These are phyloP conservation scores for Metschnikowia aberdeeniae DNA, from an alignment of 805 yeast genomes.

Conservation along the genomic window DNA sequence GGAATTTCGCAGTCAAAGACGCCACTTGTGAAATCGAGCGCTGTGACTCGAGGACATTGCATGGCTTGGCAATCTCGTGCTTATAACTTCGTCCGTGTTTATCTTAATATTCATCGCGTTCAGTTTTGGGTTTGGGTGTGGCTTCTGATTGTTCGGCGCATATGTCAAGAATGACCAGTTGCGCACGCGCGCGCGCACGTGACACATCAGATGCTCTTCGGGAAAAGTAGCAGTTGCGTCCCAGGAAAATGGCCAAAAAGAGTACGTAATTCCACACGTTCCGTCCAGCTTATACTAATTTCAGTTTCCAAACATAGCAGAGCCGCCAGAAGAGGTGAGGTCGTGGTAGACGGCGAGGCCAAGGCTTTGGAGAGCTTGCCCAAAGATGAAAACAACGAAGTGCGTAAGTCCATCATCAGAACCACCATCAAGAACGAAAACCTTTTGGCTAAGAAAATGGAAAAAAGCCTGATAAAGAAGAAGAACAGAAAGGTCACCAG, in stretches of 20 bases:
- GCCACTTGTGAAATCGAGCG: slow-evolving; percentile 19
- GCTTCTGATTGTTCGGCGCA: not conserved
- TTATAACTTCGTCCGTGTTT: not conserved
- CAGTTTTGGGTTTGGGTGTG: not conserved
- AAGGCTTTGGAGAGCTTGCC: slow-evolving; percentile 51
- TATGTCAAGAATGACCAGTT: not conserved
- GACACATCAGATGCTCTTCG: slow-evolving; percentile 2
- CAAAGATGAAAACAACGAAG: slow-evolving; percentile 55
- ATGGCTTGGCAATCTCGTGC: not conserved
- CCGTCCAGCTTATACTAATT: slow-evolving; percentile 16
- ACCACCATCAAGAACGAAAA: slow-evolving; percentile 63
- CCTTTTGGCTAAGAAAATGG: slow-evolving; percentile 53
- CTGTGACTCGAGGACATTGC: not conserved
- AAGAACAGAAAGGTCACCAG: slow-evolving; percentile 29
- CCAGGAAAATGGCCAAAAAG: slow-evolving; percentile 34
- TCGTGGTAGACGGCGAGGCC: slow-evolving; percentile 41
- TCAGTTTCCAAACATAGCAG: slow-evolving; percentile 65
- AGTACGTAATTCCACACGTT: slow-evolving; percentile 22
- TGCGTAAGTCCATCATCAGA: slow-evolving; percentile 62
- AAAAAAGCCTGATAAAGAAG: slow-evolving; percentile 32
- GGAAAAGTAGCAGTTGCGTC: slow-evolving; percentile 4
- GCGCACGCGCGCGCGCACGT: not conserved
- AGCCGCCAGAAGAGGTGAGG: slow-evolving; percentile 70
- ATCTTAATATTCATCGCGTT: not conserved
- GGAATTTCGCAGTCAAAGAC: slow-evolving; percentile 29